phyloP scores from a whole-genome alignment of 805 yeast genomes.

The Saccharomyces kudriavzevii region DNA sequence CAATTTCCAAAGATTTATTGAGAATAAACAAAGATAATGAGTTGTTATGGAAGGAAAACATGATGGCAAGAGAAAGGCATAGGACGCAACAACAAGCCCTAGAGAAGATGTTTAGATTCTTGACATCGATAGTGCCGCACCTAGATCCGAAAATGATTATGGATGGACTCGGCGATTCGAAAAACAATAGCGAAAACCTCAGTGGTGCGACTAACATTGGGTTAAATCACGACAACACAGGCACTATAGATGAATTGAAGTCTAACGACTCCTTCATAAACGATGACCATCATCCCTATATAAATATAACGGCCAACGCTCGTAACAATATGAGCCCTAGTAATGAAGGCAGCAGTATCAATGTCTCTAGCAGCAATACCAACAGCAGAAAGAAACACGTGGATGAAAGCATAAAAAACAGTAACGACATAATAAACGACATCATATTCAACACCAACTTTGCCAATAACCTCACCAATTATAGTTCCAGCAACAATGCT shows the following conservation, averaged over 20 bases:
- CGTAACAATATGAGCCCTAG: neutral
- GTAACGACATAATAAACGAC: neutral
- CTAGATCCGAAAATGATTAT: conserved; percentile 26
- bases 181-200: neutral
- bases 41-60: conserved; percentile 84
- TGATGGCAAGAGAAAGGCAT: conserved; percentile 74
- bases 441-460: neutral
- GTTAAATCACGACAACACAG: neutral
- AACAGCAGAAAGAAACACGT: neutral
- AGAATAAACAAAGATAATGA: conserved; percentile 84
- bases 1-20: conserved; percentile 76
- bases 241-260: neutral
- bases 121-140: conserved; percentile 55
- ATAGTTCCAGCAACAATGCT: neutral
- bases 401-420: neutral
- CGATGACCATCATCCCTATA: neutral
- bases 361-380: neutral
- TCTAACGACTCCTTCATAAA: neutral
- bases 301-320: neutral
- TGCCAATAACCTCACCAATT: neutral
- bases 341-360: conserved; percentile 1
- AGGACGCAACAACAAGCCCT: conserved; percentile 79
- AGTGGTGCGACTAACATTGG: neutral
- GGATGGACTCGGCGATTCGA: conserved; percentile 10
- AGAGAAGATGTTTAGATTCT: conserved; percentile 76